Evolutionary conservation across 352 stramenopile genomes (phyloP).

Genomic region (Pythium biforme): DNA sequence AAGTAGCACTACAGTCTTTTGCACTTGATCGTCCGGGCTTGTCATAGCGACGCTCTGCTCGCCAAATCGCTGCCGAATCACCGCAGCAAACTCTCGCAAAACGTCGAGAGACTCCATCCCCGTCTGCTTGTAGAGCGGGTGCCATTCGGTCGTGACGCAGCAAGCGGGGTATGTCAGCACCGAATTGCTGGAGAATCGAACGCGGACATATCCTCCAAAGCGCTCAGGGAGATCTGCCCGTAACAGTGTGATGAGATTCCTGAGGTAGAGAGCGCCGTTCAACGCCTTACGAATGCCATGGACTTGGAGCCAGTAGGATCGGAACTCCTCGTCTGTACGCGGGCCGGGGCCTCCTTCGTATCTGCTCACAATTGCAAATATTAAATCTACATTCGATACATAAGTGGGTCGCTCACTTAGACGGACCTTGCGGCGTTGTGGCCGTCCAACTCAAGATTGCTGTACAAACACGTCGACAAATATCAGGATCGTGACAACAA

Average conservation of each 20-base stretch:
- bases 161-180: slow-evolving; percentile 42
- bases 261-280: background rate
- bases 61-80: slow-evolving; percentile 35
- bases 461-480: background rate
- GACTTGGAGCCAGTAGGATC: slow-evolving; percentile 36
- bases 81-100: slow-evolving; percentile 25
- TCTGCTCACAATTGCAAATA: background rate
- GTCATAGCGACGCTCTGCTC: slow-evolving; percentile 13
- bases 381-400: background rate
- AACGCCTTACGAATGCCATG: slow-evolving; percentile 36
- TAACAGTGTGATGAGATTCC: background rate
- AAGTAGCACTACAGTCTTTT: slow-evolving; percentile 25
- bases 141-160: slow-evolving; percentile 37
- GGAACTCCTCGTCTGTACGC: slow-evolving; percentile 34
- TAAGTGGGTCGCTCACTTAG: background rate
- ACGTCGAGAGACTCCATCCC: slow-evolving; percentile 32
- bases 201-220: slow-evolving; percentile 39
- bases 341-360: slow-evolving; percentile 9
- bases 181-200: slow-evolving; percentile 35
- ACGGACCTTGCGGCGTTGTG: background rate
- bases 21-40: slow-evolving; percentile 17
- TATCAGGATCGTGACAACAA: slow-evolving; percentile 7
- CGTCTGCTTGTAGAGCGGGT: slow-evolving; percentile 38
- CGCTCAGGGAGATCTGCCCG: slow-evolving; percentile 28
- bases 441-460: background rate